A percentile compares a stretch with the other conserved stretches of the same genome.
These are phyloP conservation scores for Beauveria medogensis DNA, from an alignment of 2,329 filamentous ascomycete genomes.

Conservation along the genomic window DNA sequence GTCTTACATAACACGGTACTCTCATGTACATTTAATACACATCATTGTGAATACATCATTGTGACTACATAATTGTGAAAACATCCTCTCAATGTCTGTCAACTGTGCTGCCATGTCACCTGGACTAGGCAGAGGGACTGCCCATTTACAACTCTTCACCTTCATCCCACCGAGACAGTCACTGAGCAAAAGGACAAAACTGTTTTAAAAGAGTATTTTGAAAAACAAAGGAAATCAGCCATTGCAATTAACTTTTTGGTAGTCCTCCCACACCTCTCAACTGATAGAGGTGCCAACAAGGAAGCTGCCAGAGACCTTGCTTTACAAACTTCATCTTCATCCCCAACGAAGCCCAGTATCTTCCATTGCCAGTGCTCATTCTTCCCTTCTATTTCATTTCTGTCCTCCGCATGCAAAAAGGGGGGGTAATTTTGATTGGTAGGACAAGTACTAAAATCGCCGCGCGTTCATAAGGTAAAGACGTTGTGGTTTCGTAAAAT, in stretches of 20 bases:
- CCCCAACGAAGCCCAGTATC: conserved; percentile 24
- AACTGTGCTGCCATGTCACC: neutral
- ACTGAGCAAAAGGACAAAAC: neutral
- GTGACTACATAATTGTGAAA: neutral
- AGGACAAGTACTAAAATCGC: conserved; percentile 10
- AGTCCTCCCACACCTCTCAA: conserved; percentile 29
- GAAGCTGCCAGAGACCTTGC: conserved; percentile 30
- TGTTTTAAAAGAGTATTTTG: neutral
- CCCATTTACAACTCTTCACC: neutral
- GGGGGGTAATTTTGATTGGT: neutral
- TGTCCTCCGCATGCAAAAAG: conserved; percentile 9
- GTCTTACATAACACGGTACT: conserved; percentile 5
- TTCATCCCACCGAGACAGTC: neutral
- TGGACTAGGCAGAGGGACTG: too few species aligned
- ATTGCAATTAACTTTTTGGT: conserved; percentile 36
- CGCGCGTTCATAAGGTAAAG: conserved; percentile 11
- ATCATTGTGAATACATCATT: neutral
- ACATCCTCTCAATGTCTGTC: neutral
- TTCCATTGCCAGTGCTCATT: conserved; percentile 6
- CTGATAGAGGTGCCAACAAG: conserved; percentile 25
- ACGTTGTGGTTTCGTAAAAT: conserved; percentile 9
- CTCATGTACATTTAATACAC: conserved; percentile 8
- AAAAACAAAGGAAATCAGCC: conserved; percentile 18
- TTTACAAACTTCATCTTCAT: conserved; percentile 17
- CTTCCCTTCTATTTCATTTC: neutral